A percentile compares a stretch with the other conserved stretches of the same genome.
These are phyloP conservation scores for Blumeria graminis DNA, from an alignment of 2,329 filamentous ascomycete species.

Conservation along the genomic window DNA sequence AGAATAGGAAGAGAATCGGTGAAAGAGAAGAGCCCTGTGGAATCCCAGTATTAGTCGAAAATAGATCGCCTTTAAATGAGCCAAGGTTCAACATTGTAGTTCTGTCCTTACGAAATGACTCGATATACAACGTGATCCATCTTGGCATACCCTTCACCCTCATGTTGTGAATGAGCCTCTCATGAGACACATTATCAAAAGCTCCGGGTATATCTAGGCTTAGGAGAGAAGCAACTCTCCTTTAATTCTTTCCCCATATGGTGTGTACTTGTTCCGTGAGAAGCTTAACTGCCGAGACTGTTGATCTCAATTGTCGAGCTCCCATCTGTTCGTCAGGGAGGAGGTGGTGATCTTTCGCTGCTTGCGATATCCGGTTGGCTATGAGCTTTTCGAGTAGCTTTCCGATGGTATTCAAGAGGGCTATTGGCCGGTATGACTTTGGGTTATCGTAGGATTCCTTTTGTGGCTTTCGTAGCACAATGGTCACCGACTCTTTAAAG, in stretches of 20 bases:
- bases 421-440: background rate
- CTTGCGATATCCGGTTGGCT: background rate
- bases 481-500: background rate
- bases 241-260: background rate
- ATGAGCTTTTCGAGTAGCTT: slow-evolving; percentile 1
- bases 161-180: background rate
- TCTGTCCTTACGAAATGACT: too few relatives aligned
- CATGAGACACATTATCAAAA: background rate
- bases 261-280: background rate
- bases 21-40: background rate
- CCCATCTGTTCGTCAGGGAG: background rate
- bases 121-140: too few relatives aligned
- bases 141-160: too few relatives aligned
- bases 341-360: background rate
- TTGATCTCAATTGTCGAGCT: background rate
- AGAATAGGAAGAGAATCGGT: background rate
- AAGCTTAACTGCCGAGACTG: background rate
- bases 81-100: background rate
- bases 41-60: background rate
- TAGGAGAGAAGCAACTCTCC: background rate
- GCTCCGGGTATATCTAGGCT: slow-evolving; percentile 1
- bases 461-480: background rate
- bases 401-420: background rate
- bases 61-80: background rate
- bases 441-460: background rate